Conservation (phyloP, 306 rosid genomes). For the Ormosia emarginata region DNA sequence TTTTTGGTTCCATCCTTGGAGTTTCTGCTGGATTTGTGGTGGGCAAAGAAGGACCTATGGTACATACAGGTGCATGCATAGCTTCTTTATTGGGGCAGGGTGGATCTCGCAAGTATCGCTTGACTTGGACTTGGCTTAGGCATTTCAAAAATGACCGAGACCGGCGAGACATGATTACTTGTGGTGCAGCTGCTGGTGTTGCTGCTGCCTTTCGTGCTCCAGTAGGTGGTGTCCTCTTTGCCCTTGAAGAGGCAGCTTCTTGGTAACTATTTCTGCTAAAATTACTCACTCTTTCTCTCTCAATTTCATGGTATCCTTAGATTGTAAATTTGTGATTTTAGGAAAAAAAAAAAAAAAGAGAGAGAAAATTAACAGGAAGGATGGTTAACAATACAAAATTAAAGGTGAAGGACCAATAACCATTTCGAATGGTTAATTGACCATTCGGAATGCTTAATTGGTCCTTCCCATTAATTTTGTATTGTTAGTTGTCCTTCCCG, state of each 20-base stretch:
- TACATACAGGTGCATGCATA: slow-evolving; percentile 93
- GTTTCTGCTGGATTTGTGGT: slow-evolving; percentile 90
- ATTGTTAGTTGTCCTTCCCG: background rate
- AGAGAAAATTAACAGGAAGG: background rate
- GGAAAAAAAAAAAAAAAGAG: background rate
- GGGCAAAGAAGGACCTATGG: slow-evolving; percentile 99
- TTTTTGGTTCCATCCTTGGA: slow-evolving; percentile 79
- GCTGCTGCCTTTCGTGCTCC: slow-evolving; percentile 97
- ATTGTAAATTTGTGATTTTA: background rate
- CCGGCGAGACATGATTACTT: slow-evolving; percentile 89
- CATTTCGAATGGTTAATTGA: background rate
- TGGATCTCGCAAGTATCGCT: slow-evolving; percentile 73
- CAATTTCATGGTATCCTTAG: background rate
- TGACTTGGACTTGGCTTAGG: slow-evolving; percentile 76
- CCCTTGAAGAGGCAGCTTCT: slow-evolving; percentile 97
- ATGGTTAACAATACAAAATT: background rate
- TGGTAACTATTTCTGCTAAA: slow-evolving; percentile 55
- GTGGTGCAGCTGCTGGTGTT: slow-evolving; percentile 97
- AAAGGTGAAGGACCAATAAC: background rate
- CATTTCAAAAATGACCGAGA: slow-evolving; percentile 86
- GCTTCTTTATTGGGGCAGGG: slow-evolving; percentile 87
- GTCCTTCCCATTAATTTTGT: background rate
- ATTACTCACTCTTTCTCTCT: background rate
- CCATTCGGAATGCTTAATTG: background rate
- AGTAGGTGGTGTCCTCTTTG: slow-evolving; percentile 93